Evolutionary conservation across 2,329 filamentous ascomycete species (phyloP).

Genomic region (Xylariaceae sp.): DNA sequence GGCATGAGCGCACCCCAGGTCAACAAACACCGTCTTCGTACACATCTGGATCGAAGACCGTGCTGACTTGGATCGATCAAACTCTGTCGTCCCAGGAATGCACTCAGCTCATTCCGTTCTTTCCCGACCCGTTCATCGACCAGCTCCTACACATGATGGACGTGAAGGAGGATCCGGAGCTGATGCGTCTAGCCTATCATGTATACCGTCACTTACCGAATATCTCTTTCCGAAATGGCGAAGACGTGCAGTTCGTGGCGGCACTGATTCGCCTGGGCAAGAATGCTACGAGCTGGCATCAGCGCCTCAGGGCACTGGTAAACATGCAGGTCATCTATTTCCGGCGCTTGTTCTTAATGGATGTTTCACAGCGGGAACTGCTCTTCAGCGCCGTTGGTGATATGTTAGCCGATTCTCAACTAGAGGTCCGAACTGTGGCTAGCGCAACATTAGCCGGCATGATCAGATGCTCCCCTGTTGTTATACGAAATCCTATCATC

Average conservation of each 20-base stretch:
- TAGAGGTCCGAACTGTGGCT: slow-evolving; percentile 93
- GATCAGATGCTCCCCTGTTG: slow-evolving; percentile 90
- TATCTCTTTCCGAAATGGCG: slow-evolving; percentile 85
- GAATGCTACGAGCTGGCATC: slow-evolving; percentile 87
- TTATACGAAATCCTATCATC: slow-evolving; percentile 78
- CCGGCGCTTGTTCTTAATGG: slow-evolving; percentile 87
- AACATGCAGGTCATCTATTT: slow-evolving; percentile 99
- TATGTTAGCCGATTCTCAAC: slow-evolving; percentile 89
- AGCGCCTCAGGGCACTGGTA: slow-evolving; percentile 89
- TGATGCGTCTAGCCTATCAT: slow-evolving; percentile 92
- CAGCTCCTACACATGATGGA: slow-evolving; percentile 99
- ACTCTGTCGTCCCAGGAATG: slow-evolving; percentile 92
- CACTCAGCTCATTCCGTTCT: slow-evolving; percentile 87
- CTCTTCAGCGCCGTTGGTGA: slow-evolving; percentile 92
- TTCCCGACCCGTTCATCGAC: slow-evolving; percentile 85
- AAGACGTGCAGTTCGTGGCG: slow-evolving; percentile 82
- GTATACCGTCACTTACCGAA: slow-evolving; percentile 97
- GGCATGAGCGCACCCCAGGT: slow-evolving; percentile 78
- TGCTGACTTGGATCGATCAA: slow-evolving; percentile 91
- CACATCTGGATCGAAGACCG: slow-evolving; percentile 94
- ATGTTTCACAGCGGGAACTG: slow-evolving; percentile 70
- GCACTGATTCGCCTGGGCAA: slow-evolving; percentile 87
- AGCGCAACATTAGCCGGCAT: slow-evolving; percentile 92
- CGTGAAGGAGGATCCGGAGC: slow-evolving; percentile 95
- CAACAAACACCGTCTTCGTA: slow-evolving; percentile 94